A percentile compares a stretch with the other conserved stretches of the same genome.
Evolutionary conservation across 208 protist genomes (phyloP).

Genomic region (Wallacemonas rigidus): DNA sequence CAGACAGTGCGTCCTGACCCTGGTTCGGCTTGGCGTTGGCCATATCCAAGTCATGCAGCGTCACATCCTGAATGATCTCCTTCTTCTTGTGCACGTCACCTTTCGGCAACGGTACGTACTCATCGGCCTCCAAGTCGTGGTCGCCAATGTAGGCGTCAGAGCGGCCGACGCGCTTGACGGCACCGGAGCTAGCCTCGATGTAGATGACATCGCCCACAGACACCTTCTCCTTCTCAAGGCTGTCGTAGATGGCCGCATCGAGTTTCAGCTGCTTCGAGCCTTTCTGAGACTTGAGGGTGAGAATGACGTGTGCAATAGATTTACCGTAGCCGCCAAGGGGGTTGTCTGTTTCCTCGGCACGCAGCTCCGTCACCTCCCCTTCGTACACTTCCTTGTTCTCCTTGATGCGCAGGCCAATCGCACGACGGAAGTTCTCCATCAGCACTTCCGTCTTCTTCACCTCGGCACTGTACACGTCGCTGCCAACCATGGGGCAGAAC

Average conservation of each 20-base stretch:
- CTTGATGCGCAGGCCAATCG: conserved; percentile 99
- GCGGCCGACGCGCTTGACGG: conserved; percentile 97
- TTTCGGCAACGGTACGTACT: conserved; percentile 99
- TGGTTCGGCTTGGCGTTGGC: conserved; percentile 98
- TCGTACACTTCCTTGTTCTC: conserved; percentile 99
- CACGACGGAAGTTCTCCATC: conserved; percentile 99
- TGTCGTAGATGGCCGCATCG: conserved; percentile 99
- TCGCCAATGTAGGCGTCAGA: conserved; percentile 96
- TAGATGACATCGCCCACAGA: conserved; percentile 99
- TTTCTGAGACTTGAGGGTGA: conserved; percentile 98
- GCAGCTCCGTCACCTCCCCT: conserved; percentile 99
- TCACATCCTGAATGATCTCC: conserved; percentile 99
- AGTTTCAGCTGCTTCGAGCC: conserved; percentile 98
- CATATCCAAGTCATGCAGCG: conserved; percentile 99
- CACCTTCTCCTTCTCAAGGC: conserved; percentile 99
- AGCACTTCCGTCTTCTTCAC: conserved; percentile 99
- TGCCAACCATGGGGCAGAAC: conserved; percentile 99
- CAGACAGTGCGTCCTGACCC: conserved; percentile 97
- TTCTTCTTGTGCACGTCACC: conserved; percentile 99
- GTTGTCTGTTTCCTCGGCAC: conserved; percentile 98
- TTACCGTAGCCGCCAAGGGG: conserved; percentile 98
- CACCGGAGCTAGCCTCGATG: conserved; percentile 99
- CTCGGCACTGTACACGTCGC: conserved; percentile 99
- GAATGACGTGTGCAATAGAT: conserved; percentile 98
- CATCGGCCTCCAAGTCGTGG: conserved; percentile 98